Base-by-base conservation (phyloP, 768 basidiomycete species). In the Asterophora lycoperdoides region DNA sequence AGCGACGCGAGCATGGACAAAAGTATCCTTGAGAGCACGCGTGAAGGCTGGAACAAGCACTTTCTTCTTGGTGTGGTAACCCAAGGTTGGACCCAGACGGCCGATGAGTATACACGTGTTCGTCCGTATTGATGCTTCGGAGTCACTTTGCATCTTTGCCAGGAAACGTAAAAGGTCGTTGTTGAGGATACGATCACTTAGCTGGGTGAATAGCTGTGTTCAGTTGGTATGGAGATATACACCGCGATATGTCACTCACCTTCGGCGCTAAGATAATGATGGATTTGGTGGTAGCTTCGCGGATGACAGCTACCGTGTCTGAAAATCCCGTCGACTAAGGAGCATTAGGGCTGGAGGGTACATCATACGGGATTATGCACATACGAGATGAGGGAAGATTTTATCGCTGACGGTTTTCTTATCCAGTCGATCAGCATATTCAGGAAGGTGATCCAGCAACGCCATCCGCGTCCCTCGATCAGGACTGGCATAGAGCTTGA, bases 61-160 rank as follows among this genome's bases (percentile, higher is more conserved):
- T 61, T 98, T 98, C 56, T 86, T 81, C 64, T 93, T 92, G 3
- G 95, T 96, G 58, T 92, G 86, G 49, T 86, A 80, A 1, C 89
- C 89, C 1, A 99, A 70, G 2, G 80, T 77, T 0, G 91, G 90
- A 0, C 89, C 93, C 5, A 99, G 75, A 6, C 95, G 81, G 14
- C 94, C 95, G 48, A 99, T 82, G 3, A 98, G 80, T 56, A 99
- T 97, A 60, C 93, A 95, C 0, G 96, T 96, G 60, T 98, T 98
- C 13, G 96, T 98, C 39, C 96, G 80, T 57, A 98, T 97, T 5
- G 93, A 94, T 3, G 94, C 81, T 67, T 99, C 96, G 1, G 85
- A 74, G 61, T 98, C 96, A 29, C 77, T 82, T 69, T 99, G 96
- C 69, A 90, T 86, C 60, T 90, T 91, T 2, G 95, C 95, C 18